Evolutionary conservation across 2,329 filamentous ascomycete species (phyloP), one percentile per base, ranked within the genome.

Genomic region (Ascochyta lentis): DNA sequence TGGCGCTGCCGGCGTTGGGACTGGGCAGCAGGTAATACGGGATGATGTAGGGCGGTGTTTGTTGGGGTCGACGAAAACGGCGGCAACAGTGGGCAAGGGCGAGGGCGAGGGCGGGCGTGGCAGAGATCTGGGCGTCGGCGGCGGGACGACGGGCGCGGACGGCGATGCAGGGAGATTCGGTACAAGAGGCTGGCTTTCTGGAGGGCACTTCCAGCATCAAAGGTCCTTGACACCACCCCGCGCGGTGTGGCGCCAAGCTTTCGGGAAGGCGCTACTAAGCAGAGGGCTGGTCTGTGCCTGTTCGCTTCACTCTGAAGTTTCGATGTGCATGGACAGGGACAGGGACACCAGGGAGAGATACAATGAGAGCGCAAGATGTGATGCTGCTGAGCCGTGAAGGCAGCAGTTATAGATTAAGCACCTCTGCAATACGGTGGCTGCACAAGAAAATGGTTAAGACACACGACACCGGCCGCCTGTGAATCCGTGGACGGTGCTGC

Each of bases 1-100:
- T 57, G 63, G 67, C 63, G 67, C 65, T 63, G 68, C 59, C 69
- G 67, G 67, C 57, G 70, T 69, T 62, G 66, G 70, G 62, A 61
- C 54, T 63, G 64, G 58, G 51, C 57, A 57, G 49, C 60, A 61
- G 59, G 61, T 59, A 65, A 56, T 61, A 59, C 54, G 59, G 61
- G 60, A 66, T 63, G 66, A 68, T 70, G 66, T 68, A 65, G 65
- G 67, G 63, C 63, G 61, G 65, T 63, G 59, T 58, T 59, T 58
- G 55, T 54, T 53, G 64, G 58, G 60, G 57, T 61, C 49, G 60
- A 59, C 55, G 58, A 66, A 61, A 56, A 58, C 56, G 64, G 58
- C 57, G 60, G 46, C 24, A 47, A 57, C 49, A 49, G 58, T 42
- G 59, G 60, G 43, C 44, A 35, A 39, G 55, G 43, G 54, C 12